Evolutionary conservation across 805 yeast genomes (phyloP), one percentile per base, ranked within the genome.

Genomic region (Saccharomycopsis vini): DNA sequence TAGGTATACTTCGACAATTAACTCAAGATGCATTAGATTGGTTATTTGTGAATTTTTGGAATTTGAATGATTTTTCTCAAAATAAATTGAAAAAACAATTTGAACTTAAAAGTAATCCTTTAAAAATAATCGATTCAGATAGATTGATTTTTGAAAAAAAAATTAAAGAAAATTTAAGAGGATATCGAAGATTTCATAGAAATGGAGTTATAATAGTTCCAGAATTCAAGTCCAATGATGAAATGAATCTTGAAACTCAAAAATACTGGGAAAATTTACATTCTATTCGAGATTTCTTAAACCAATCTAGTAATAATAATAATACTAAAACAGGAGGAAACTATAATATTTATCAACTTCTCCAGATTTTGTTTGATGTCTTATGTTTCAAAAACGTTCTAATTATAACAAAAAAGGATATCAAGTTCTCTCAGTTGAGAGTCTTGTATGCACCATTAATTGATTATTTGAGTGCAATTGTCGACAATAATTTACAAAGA

Each of bases 1-100:
- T 86, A 34, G 77, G 72, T 33, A 68, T 83, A 62, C 65, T 89
- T n/a, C 66, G 94, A 31, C 56, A 66, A n/a, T 73, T 79, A 12
- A 62, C 77, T 2, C 56, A 61, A 3, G 64, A 72, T 39, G 95
- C 95, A 0, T 59, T 90, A 39, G 64, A 62, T 4, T 92, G 97
- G 97, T 62, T 90, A 2, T 71, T 70, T 59, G 70, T 65, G 2
- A 68, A 81, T 54, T 90, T 79, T 62, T 90, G 98, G 98, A 50
- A 59, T 15, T 38, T 43, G 30, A 54, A 44, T 35, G 40, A 35
- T 20, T 5, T 39, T n/a, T n/a, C 28, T 16, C 12, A 21, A 2
- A 15, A 5, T 5, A 3, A 16, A 18, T 7, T 13, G 9, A 10
- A 33, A 20, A 3, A 3, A 12, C 6, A 10, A 13, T 33, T 44